phyloP scores from a whole-genome alignment of 1,139 yeast species.

The Debaryomyces coudertii region DNA sequence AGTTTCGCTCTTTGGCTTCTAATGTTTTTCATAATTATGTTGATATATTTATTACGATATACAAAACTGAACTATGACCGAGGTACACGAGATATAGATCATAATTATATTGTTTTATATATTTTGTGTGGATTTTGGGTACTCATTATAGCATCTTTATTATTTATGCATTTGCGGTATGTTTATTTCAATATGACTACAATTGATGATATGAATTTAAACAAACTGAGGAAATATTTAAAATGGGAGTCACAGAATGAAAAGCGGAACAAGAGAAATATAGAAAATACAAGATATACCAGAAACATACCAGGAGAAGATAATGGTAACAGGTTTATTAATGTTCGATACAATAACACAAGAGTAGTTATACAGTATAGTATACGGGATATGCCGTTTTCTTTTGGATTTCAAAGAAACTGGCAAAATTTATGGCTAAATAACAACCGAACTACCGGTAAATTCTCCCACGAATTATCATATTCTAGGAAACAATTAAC shows the following conservation, averaged over 20 bases:
- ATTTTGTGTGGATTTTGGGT: constrained; percentile 46
- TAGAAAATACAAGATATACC: constrained; percentile 11
- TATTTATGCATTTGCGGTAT: constrained; percentile 40
- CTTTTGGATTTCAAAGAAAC: constrained; percentile 35
- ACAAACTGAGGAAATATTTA: constrained; percentile 27
- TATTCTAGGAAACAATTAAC: constrained; percentile 20
- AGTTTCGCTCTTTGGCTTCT: constrained; percentile 46
- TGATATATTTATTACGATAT: constrained; percentile 29
- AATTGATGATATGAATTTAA: constrained; percentile 34
- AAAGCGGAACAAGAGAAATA: constrained; percentile 14
- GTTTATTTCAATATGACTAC: constrained; percentile 51
- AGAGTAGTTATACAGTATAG: constrained; percentile 37
- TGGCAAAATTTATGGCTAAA: constrained; percentile 39
- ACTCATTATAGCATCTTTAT: constrained; percentile 42
- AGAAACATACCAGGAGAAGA: constrained; percentile 30
- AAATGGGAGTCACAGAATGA: constrained; percentile 23
- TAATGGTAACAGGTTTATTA: constrained; percentile 36
- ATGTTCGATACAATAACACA: constrained; percentile 25
- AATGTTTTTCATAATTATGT: constrained; percentile 31
- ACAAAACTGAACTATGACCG: constrained; percentile 28
- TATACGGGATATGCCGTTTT: constrained; percentile 28
- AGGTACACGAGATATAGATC: constrained; percentile 36
- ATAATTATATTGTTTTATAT: constrained; percentile 49
- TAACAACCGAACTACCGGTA: constrained; percentile 30
- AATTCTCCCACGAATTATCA: constrained; percentile 6